A percentile compares a stretch with the other conserved stretches of the same genome.
These are phyloP conservation scores for Loxodes magnus DNA, from an alignment of 73 alveolate genomes.

Conservation along the genomic window DNA sequence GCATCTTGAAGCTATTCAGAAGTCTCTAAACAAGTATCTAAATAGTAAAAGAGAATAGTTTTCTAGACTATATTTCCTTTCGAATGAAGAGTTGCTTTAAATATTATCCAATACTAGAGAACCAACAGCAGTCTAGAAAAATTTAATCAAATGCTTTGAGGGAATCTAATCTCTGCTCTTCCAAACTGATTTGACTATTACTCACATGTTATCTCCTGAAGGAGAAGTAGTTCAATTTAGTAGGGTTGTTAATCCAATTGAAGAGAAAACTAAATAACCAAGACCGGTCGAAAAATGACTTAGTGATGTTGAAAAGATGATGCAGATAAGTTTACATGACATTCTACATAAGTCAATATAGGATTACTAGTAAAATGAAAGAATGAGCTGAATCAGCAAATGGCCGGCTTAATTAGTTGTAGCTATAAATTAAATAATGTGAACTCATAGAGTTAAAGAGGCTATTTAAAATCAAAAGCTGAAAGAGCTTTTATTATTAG, in stretches of 20 bases:
- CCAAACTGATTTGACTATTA: conserved; percentile 21
- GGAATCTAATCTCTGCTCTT: conserved; percentile 33
- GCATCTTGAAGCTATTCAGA: conserved; percentile 94
- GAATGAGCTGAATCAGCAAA: conserved; percentile 39
- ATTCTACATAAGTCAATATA: conserved; percentile 14
- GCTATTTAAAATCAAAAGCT: conserved; percentile 15
- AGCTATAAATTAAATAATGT: conserved; percentile 30
- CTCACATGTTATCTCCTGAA: conserved; percentile 36
- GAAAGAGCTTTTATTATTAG: conserved; percentile 11
- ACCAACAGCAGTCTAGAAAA: conserved; percentile 68
- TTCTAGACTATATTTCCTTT: conserved; percentile 20
- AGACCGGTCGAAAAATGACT: conserved; percentile 63
- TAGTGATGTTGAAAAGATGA: conserved; percentile 33
- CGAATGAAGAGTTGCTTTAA: conserved; percentile 83
- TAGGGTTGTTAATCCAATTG: conserved; percentile 47
- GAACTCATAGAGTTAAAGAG: conserved; percentile 26
- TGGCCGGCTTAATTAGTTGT: conserved; percentile 48
- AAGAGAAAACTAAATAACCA: conserved; percentile 49
- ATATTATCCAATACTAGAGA: conserved; percentile 95
- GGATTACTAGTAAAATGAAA: conserved; percentile 25
- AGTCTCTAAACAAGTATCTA: conserved; percentile 93
- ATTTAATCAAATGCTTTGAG: conserved; percentile 47
- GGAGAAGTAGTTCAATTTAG: conserved; percentile 61
- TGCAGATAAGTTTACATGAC: conserved; percentile 36
- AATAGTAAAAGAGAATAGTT: conserved; percentile 95